phyloP scores from a whole-genome alignment of 352 stramenopile species.

The Discostella stelligera region DNA sequence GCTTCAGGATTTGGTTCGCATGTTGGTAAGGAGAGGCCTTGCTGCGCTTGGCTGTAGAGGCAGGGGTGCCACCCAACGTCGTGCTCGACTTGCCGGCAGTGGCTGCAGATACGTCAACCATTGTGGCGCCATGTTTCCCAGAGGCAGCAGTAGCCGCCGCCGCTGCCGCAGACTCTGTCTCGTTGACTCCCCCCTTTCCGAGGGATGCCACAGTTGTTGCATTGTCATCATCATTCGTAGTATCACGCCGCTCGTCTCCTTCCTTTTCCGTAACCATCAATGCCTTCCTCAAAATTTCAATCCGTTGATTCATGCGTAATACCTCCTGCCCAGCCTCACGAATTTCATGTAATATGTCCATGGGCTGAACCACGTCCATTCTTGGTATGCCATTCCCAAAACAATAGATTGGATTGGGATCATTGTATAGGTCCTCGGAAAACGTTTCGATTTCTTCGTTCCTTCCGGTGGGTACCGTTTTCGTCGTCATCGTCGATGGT shows the following conservation, averaged over 20 bases:
- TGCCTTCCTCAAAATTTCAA: slow-evolving; percentile 28
- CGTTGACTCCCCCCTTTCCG: too few relatives aligned
- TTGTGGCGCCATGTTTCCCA: too few relatives aligned
- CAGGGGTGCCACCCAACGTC: too few relatives aligned
- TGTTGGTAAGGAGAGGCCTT: slow-evolving; percentile 4
- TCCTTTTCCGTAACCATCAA: slow-evolving; percentile 9
- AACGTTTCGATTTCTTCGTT: not conserved
- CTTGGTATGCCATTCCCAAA: slow-evolving; percentile 35
- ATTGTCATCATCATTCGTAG: too few relatives aligned
- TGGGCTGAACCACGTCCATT: slow-evolving; percentile 38
- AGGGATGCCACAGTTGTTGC: too few relatives aligned
- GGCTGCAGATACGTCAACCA: too few relatives aligned
- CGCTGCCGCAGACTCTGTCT: too few relatives aligned
- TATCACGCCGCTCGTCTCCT: not conserved
- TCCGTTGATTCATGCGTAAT: slow-evolving; percentile 24
- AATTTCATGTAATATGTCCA: slow-evolving; percentile 24
- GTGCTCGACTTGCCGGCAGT: too few relatives aligned
- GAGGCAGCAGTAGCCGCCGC: too few relatives aligned
- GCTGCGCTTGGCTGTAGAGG: not conserved
- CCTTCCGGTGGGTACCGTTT: too few relatives aligned
- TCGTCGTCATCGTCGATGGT: too few relatives aligned
- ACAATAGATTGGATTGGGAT: slow-evolving; percentile 39
- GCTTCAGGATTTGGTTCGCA: slow-evolving; percentile 10
- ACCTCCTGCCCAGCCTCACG: slow-evolving; percentile 35
- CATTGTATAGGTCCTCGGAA: slow-evolving; percentile 1